Base-by-base conservation (phyloP, 2,329 filamentous ascomycete genomes). In the Calonectria pseudoreteaudii region DNA sequence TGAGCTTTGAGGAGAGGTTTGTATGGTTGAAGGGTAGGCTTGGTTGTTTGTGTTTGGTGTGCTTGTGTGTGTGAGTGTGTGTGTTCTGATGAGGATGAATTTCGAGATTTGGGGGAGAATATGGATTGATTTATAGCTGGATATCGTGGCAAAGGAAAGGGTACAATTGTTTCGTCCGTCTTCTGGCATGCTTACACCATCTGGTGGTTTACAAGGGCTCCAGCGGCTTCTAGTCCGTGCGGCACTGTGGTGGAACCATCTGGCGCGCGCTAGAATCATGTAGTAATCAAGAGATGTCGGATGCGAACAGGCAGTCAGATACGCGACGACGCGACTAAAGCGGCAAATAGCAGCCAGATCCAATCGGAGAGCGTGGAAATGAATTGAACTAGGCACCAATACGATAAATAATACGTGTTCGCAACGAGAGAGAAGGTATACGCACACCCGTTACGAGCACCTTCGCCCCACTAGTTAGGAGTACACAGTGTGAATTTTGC, bases 111-210 rank as follows among this genome's bases (percentile, higher is more conserved):
- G 41, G 41, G 62, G 74, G 73, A 75, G 11, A 52, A 64, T 68
- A 52, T 50, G 66, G 28, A 56, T 69, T 76, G 71, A 76, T 84
- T 84, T 84, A 84, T 84, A 84, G 72, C 53, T 66, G 36, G 53
- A 60, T 38, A 70, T 18, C 56, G 56, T 62, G 66, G 68, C 49
- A 31, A 66, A 52, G 62, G 38, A 58, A 34, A 47, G 52, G 58
- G 62, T n/a, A n/a, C 70, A 26, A 69, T 58, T 30, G 62, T 23
- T 78, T 81, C 76, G 58, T 47, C 64, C 23, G 49, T 30, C 68
- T 78, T 76, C 67, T 72, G 36, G 72, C 76, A 76, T 58, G 66
- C 65, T 81, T 68, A 53, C 68, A 18, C 34, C 18, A 41, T 41
- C 38, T 36, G 56, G 16, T 41, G 56, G 34, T 62, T 62, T 13